Conservation (phyloP, 139 green algal species). For the Chlorella vulgaris region DNA sequence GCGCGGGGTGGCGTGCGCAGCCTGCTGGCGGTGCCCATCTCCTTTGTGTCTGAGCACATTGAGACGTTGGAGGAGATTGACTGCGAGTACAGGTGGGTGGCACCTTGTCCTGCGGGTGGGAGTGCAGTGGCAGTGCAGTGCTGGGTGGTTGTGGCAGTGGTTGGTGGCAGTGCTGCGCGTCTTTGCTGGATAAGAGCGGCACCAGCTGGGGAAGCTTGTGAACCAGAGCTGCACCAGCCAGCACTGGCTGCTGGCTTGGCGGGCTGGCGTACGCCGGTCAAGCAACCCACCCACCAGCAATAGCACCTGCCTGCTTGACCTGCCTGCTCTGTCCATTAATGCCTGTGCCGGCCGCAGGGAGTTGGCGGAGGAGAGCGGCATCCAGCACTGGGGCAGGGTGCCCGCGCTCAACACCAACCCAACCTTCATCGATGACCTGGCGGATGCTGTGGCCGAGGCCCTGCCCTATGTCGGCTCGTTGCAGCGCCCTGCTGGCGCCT, state of each 20-base stretch:
- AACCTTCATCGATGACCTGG: conserved; percentile 96
- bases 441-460: conserved; percentile 90
- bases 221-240: too few relatives aligned
- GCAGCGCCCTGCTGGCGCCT: conserved; percentile 55
- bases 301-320: background rate
- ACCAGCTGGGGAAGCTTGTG: too few relatives aligned
- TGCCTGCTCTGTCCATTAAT: background rate
- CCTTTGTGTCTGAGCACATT: conserved; percentile 99
- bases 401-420: conserved; percentile 94
- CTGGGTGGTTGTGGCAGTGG: background rate
- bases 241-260: too few relatives aligned
- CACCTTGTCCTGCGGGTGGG: background rate
- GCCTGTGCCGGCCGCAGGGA: conserved; percentile 37
- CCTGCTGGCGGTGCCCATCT: conserved; percentile 96
- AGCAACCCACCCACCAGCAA: too few relatives aligned
- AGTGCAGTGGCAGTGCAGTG: background rate
- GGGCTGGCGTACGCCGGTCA: too few relatives aligned
- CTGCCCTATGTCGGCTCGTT: conserved; percentile 91
- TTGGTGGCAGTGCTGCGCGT: background rate
- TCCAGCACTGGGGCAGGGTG: conserved; percentile 92
- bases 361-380: conserved; percentile 81
- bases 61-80: conserved; percentile 99
- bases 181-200: background rate
- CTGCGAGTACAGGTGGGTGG: conserved; percentile 75
- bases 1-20: conserved; percentile 69